A percentile compares a stretch with the other conserved stretches of the same genome.
These are phyloP conservation scores for Termitomyces sp. DNA, from an alignment of 768 basidiomycete genomes.

Conservation along the genomic window DNA sequence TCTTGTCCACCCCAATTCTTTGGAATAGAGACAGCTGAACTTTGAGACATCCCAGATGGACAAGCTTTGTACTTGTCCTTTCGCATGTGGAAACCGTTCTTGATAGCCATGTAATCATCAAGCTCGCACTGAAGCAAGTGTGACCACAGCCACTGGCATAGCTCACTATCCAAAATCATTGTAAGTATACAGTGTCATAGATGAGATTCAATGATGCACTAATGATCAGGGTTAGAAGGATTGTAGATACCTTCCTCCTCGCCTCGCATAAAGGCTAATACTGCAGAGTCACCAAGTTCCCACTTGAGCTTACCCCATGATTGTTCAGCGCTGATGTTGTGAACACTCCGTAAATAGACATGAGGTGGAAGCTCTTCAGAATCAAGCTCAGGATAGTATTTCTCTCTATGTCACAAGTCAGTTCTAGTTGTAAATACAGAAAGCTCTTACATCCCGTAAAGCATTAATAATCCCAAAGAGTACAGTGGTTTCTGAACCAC, in stretches of 20 bases:
- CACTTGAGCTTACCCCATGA: constrained; percentile 30
- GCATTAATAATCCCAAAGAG: constrained; percentile 19
- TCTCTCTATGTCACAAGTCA: constrained; percentile 11
- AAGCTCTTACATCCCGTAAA: background rate
- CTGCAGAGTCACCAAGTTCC: constrained; percentile 28
- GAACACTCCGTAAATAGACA: constrained; percentile 25
- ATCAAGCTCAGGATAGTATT: constrained; percentile 23
- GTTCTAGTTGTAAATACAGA: background rate
- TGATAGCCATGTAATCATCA: constrained; percentile 9
- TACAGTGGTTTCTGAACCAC: constrained; percentile 31
- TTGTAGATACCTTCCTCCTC: constrained; percentile 20
- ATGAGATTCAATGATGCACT: constrained; percentile 20
- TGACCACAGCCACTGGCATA: constrained; percentile 26
- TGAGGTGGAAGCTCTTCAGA: constrained; percentile 24
- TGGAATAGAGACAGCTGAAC: constrained; percentile 24
- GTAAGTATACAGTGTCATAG: background rate
- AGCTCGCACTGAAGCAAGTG: constrained; percentile 18
- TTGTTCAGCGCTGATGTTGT: constrained; percentile 32
- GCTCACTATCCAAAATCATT: background rate
- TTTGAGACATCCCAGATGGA: constrained; percentile 32
- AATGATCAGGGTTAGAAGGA: constrained; percentile 19
- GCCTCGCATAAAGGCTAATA: constrained; percentile 19
- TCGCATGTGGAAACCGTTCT: constrained; percentile 24
- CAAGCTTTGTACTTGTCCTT: constrained; percentile 29
- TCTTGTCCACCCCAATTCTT: constrained; percentile 23